These are phyloP conservation scores for Debaryomyces sp. DNA, from an alignment of 1,139 yeast genomes.

Conservation along the genomic window DNA sequence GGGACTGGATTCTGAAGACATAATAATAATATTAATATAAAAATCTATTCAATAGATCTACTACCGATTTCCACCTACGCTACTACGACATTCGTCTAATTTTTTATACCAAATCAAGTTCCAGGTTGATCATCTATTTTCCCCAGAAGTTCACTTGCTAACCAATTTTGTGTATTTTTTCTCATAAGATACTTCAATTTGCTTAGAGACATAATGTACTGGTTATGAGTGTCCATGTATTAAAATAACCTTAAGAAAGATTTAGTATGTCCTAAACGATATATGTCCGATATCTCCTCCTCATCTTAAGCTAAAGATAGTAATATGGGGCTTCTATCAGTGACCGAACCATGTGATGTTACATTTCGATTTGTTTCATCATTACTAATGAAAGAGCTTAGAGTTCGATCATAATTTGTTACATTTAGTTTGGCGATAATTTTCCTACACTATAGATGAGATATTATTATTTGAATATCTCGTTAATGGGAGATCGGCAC, in stretches of 20 bases:
- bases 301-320: background rate
- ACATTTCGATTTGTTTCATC: background rate
- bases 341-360: background rate
- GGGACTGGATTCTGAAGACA: background rate
- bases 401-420: background rate
- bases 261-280: background rate
- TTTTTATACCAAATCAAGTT: background rate
- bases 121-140: conserved; percentile 8
- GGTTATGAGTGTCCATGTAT: conserved; percentile 4
- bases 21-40: background rate
- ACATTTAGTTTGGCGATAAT: background rate
- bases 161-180: conserved; percentile 2
- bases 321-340: background rate
- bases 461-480: background rate
- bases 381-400: background rate
- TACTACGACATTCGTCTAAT: background rate
- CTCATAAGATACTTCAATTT: background rate
- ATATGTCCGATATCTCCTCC: background rate
- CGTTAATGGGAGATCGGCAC: background rate
- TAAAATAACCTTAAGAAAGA: background rate
- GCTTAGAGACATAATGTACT: background rate
- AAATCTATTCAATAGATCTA: background rate
- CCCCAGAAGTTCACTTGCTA: conserved; percentile 3
- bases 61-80: background rate
- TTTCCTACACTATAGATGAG: background rate